These are phyloP conservation scores for Tulasnella sp. DNA, from an alignment of 768 basidiomycete species.

Conservation along the genomic window DNA sequence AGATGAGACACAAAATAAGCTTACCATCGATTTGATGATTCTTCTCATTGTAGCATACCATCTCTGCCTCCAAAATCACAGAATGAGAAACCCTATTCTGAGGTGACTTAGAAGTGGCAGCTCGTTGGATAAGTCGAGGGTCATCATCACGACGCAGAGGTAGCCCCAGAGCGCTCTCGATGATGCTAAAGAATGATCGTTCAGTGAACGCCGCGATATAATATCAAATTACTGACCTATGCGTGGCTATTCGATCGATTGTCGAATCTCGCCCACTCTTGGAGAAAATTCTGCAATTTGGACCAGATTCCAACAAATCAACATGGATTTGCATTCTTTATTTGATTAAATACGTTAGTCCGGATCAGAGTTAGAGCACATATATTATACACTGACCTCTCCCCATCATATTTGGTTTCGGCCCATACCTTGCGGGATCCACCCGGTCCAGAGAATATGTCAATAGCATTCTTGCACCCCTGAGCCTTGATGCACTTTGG, in stretches of 20 bases:
- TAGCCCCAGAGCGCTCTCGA: slow-evolving; percentile 47
- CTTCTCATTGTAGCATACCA: slow-evolving; percentile 65
- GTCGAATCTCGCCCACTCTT: slow-evolving; percentile 82
- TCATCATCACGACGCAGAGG: slow-evolving; percentile 16
- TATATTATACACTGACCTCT: slow-evolving; percentile 34
- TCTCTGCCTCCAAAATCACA: slow-evolving; percentile 66
- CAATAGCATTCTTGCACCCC: slow-evolving; percentile 42
- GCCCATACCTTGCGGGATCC: slow-evolving; percentile 48
- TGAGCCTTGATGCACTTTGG: slow-evolving; percentile 74
- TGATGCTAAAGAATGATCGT: slow-evolving; percentile 30
- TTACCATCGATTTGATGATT: slow-evolving; percentile 53
- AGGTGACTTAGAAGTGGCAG: too few species aligned
- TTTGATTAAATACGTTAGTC: not conserved
- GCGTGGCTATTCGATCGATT: slow-evolving; percentile 54
- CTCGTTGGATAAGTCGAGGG: not conserved
- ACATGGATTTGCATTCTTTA: slow-evolving; percentile 74
- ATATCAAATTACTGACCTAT: slow-evolving; percentile 25
- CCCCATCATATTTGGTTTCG: slow-evolving; percentile 91
- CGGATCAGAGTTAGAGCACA: not conserved
- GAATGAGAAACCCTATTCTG: slow-evolving; percentile 19
- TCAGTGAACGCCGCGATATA: not conserved
- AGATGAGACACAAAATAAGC: slow-evolving; percentile 11
- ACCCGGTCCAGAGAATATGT: slow-evolving; percentile 26
- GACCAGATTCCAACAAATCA: slow-evolving; percentile 30
- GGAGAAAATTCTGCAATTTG: slow-evolving; percentile 65